phyloP scores from a whole-genome alignment of 169 alveolate genomes.

The Amoebophrya sp. region DNA sequence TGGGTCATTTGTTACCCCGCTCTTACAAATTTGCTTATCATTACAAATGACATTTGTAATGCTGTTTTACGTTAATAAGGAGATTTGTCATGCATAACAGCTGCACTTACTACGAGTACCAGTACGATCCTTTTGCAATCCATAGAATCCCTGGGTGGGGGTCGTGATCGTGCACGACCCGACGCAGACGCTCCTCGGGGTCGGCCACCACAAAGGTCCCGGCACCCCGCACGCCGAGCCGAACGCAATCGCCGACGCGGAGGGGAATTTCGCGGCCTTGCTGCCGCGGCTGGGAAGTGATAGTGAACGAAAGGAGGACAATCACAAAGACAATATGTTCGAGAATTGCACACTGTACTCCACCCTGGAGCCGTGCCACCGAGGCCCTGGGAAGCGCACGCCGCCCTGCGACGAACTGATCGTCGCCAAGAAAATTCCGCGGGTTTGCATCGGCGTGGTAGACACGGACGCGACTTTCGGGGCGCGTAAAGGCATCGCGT shows the following conservation, averaged over 20 bases:
- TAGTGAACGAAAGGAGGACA: too few species aligned
- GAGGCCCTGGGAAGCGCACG: constrained; percentile 3
- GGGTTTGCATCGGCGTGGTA: background rate
- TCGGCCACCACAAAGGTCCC: background rate
- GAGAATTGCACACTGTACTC: background rate
- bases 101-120: too few species aligned
- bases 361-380: background rate
- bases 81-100: too few species aligned
- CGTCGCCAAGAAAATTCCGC: background rate
- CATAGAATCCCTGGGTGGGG: constrained; percentile 12
- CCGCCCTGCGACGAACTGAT: background rate
- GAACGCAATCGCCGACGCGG: background rate
- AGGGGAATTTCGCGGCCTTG: too few species aligned
- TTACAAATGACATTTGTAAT: too few species aligned
- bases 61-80: too few species aligned
- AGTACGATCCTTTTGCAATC: too few species aligned
- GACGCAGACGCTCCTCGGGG: background rate
- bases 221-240: background rate
- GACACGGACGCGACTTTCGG: background rate
- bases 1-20: too few species aligned
- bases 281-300: too few species aligned
- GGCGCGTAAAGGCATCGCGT: background rate
- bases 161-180: background rate
- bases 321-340: too few species aligned
- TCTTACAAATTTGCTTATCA: too few species aligned